Conservation (phyloP, 2,329 filamentous ascomycete genomes). For the Clarireedia monteithiana region DNA sequence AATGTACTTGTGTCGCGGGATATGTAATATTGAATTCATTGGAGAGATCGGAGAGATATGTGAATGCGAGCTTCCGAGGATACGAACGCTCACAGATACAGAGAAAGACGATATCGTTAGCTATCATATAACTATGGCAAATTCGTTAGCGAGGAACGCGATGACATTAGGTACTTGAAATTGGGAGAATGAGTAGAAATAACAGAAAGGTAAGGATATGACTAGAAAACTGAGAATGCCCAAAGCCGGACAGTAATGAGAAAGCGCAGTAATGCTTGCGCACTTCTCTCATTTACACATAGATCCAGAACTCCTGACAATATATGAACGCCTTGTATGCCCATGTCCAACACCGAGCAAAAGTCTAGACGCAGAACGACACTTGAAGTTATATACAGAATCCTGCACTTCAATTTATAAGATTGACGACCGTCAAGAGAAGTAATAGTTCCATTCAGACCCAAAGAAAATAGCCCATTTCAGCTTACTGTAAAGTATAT, state of each 20-base stretch:
- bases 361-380: too few relatives aligned
- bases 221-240: too few relatives aligned
- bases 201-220: background rate
- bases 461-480: background rate
- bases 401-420: too few relatives aligned
- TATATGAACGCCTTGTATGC: too few relatives aligned
- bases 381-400: too few relatives aligned
- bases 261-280: too few relatives aligned
- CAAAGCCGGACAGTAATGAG: too few relatives aligned
- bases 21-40: slow-evolving; percentile 88
- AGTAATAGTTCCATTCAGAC: background rate
- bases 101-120: slow-evolving; percentile 78
- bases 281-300: too few relatives aligned
- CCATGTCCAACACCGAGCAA: too few relatives aligned
- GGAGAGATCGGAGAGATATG: slow-evolving; percentile 88
- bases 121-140: slow-evolving; percentile 66
- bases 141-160: background rate
- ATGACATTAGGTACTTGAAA: background rate
- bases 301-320: too few relatives aligned
- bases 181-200: background rate
- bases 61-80: slow-evolving; percentile 96
- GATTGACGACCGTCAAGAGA: background rate
- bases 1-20: slow-evolving; percentile 63
- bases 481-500: slow-evolving; percentile 75
- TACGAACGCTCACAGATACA: slow-evolving; percentile 91